Percentiles rank a stretch among this genome's conserved stretches.
Conservation (phyloP, 2,329 filamentous ascomycete genomes). For the Colletotrichum simmondsii region DNA sequence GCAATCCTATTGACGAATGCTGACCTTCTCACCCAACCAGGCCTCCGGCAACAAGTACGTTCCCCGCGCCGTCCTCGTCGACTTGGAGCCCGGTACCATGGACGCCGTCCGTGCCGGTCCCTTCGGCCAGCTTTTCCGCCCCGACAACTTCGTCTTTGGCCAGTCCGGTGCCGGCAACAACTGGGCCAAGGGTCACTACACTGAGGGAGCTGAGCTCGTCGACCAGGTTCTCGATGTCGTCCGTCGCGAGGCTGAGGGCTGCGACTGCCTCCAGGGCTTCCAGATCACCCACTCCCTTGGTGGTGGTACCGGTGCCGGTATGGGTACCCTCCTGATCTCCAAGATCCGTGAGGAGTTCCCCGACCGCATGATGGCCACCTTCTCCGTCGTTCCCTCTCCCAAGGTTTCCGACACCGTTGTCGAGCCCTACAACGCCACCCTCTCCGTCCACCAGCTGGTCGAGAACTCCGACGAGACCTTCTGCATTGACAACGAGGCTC, state of each 20-base stretch:
- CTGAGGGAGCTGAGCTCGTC: conserved; percentile 98
- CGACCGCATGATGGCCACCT: conserved; percentile 99
- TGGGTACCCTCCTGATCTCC: conserved; percentile 99
- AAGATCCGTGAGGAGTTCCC: conserved; percentile 99
- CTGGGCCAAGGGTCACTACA: conserved; percentile 99
- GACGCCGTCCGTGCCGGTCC: conserved; percentile 98
- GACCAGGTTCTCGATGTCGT: conserved; percentile 99
- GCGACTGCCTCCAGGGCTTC: conserved; percentile 99
- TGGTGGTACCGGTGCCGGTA: conserved; percentile 99
- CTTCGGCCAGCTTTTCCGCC: conserved; percentile 98
- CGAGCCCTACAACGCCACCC: conserved; percentile 99
- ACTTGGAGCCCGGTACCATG: conserved; percentile 99
- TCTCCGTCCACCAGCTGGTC: conserved; percentile 98
- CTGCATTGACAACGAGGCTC: conserved; percentile 99
- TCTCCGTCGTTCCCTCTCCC: conserved; percentile 97
- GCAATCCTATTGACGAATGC: conserved; percentile 22
- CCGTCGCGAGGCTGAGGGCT: conserved; percentile 97
- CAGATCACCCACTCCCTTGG: conserved; percentile 99
- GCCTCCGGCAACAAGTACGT: conserved; percentile 99
- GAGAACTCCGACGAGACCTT: conserved; percentile 99
- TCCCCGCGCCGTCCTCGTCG: conserved; percentile 98
- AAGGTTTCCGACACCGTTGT: conserved; percentile 99
- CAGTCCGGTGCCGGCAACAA: conserved; percentile 99
- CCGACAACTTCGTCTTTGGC: conserved; percentile 99
- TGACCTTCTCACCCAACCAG: conserved; percentile 55